Evolutionary conservation across 768 basidiomycete species (phyloP).

Genomic region (Phlegmacium glaucopus): DNA sequence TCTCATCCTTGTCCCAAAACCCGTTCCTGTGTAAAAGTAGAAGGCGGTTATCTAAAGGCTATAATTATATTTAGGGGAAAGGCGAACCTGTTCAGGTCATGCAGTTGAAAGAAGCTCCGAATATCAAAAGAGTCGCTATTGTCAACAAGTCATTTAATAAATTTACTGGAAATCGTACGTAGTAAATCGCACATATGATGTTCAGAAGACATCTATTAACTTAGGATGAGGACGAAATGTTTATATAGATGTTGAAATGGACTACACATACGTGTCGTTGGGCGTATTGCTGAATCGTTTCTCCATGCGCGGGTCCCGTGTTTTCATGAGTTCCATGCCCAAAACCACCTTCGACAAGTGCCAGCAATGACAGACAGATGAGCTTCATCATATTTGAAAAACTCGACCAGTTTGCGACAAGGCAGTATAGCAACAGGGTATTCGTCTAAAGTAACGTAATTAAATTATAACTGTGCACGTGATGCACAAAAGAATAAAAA

Average conservation of each 20-base stretch:
- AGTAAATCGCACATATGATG: constrained; percentile 68
- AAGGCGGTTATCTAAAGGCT: not conserved
- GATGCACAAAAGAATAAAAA: not conserved
- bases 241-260: not conserved
- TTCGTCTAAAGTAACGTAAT: not conserved
- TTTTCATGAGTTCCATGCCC: constrained; percentile 64
- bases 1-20: constrained; percentile 79
- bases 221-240: not conserved
- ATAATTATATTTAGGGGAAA: not conserved
- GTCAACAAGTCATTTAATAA: not conserved
- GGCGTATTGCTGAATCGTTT: constrained; percentile 81
- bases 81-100: constrained; percentile 81
- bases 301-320: constrained; percentile 45
- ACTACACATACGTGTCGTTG: constrained; percentile 79
- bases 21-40: constrained; percentile 56
- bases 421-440: not conserved
- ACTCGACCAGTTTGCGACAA: not conserved
- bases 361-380: constrained; percentile 39
- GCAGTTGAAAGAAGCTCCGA: constrained; percentile 90
- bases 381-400: constrained; percentile 47
- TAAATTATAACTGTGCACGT: not conserved
- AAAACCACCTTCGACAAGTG: constrained; percentile 26
- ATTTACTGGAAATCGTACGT: constrained; percentile 1
- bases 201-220: constrained; percentile 76
- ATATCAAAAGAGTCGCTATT: constrained; percentile 77